These are phyloP conservation scores for Colletotrichum liriopes DNA, from an alignment of 2,329 filamentous ascomycete species.

Conservation along the genomic window DNA sequence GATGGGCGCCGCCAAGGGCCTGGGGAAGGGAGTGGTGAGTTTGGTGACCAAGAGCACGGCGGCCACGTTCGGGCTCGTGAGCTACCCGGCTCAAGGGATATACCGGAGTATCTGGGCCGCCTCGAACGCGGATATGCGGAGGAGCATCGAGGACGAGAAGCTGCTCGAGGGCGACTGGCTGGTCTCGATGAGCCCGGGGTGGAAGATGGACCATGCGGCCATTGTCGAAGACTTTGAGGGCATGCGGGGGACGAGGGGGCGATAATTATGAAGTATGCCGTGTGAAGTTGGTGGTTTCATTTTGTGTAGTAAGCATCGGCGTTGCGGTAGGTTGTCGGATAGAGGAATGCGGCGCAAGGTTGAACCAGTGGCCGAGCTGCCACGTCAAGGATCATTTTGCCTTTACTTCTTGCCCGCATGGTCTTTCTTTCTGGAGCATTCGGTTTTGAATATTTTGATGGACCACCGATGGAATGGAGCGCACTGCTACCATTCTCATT, in stretches of 20 bases:
- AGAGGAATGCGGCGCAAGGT: not conserved
- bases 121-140: slow-evolving; percentile 24
- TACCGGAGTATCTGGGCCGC: slow-evolving; percentile 39
- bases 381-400: not conserved
- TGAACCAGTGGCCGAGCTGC: not conserved
- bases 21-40: slow-evolving; percentile 41
- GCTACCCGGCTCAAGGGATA: slow-evolving; percentile 42
- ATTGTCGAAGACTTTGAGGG: slow-evolving; percentile 43
- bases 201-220: slow-evolving; percentile 40
- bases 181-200: slow-evolving; percentile 30
- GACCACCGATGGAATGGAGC: no score
- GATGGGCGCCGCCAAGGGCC: slow-evolving; percentile 39
- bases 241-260: slow-evolving; percentile 16
- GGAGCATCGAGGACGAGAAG: slow-evolving; percentile 38
- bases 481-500: no score
- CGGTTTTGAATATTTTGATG: not conserved
- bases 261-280: not conserved
- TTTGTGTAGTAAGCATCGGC: slow-evolving; percentile 13
- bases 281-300: not conserved
- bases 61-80: slow-evolving; percentile 39
- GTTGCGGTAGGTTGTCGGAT: slow-evolving; percentile 7
- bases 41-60: slow-evolving; percentile 42
- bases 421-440: slow-evolving; percentile 6
- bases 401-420: not conserved
- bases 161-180: slow-evolving; percentile 41